Evolutionary conservation across 768 basidiomycete genomes (phyloP).

Genomic region (Lactifluus hygrophoroides): DNA sequence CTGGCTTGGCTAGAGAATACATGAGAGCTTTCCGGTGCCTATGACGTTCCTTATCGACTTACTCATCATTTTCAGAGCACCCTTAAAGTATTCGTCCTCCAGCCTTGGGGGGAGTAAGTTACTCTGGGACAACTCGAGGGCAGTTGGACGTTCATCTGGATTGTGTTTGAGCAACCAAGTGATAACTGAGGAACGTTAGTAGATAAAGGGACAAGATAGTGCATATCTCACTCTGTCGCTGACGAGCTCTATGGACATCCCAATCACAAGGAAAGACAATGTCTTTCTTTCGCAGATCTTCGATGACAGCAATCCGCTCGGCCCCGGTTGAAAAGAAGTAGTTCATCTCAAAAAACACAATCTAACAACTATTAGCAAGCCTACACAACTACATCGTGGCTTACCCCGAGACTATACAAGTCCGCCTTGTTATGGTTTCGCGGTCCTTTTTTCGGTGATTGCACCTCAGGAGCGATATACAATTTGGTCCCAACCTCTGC

Average conservation of each 20-base stretch:
- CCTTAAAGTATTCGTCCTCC: constrained; percentile 82
- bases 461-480: constrained; percentile 91
- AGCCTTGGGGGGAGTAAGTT: constrained; percentile 63
- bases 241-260: constrained; percentile 50
- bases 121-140: constrained; percentile 76
- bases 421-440: constrained; percentile 84
- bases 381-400: constrained; percentile 23
- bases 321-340: constrained; percentile 71
- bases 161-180: constrained; percentile 76
- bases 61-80: constrained; percentile 71
- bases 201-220: not conserved
- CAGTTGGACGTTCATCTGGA: constrained; percentile 67
- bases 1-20: constrained; percentile 50
- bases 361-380: constrained; percentile 35
- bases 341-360: constrained; percentile 98
- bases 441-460: constrained; percentile 47
- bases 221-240: constrained; percentile 55
- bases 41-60: constrained; percentile 25
- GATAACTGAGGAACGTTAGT: constrained; percentile 46
- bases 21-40: not conserved
- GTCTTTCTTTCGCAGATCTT: constrained; percentile 61
- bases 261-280: constrained; percentile 74
- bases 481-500: constrained; percentile 83
- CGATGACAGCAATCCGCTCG: constrained; percentile 78
- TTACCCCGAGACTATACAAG: constrained; percentile 87